phyloP scores from a whole-genome alignment of 805 yeast species.

The Candida ascalaphidarum region DNA sequence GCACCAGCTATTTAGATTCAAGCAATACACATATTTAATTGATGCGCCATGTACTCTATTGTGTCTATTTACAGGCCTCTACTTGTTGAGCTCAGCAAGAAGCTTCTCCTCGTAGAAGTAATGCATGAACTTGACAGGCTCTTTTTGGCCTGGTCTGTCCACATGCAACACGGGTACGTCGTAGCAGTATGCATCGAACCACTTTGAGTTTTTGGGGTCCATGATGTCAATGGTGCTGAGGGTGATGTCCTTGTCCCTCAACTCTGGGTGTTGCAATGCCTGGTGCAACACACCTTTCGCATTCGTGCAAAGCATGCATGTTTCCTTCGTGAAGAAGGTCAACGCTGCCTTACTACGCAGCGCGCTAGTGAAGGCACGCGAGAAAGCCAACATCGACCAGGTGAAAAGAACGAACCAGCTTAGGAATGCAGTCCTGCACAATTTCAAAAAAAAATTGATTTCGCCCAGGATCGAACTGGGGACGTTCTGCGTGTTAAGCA shows the following conservation, averaged over 20 bases:
- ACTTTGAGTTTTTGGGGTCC: slow-evolving; percentile 46
- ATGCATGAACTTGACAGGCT: slow-evolving; percentile 61
- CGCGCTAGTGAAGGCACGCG: too few species aligned
- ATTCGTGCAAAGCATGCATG: slow-evolving; percentile 61
- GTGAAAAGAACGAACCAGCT: too few species aligned
- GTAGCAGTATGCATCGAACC: slow-evolving; percentile 68
- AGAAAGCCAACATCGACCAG: too few species aligned
- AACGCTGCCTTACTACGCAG: slow-evolving; percentile 12
- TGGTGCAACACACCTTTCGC: slow-evolving; percentile 45
- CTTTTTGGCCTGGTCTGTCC: slow-evolving; percentile 36
- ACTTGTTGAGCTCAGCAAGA: slow-evolving; percentile 39
- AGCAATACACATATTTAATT: too few species aligned
- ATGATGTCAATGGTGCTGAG: slow-evolving; percentile 49
- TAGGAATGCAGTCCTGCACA: too few species aligned
- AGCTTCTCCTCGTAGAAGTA: slow-evolving; percentile 49
- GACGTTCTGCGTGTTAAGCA: slow-evolving; percentile 99
- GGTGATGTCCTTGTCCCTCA: slow-evolving; percentile 16
- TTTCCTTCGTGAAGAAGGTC: slow-evolving; percentile 61
- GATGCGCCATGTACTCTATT: too few species aligned
- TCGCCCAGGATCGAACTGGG: slow-evolving; percentile 99
- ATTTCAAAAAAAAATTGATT: slow-evolving; percentile 53
- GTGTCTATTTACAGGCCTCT: slow-evolving; percentile 2
- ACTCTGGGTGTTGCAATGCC: slow-evolving; percentile 24
- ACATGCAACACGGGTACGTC: slow-evolving; percentile 76
- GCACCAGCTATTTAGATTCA: too few species aligned